Conservation (phyloP, 164 flowering plant species). For the Chimonanthus salicifolius region DNA sequence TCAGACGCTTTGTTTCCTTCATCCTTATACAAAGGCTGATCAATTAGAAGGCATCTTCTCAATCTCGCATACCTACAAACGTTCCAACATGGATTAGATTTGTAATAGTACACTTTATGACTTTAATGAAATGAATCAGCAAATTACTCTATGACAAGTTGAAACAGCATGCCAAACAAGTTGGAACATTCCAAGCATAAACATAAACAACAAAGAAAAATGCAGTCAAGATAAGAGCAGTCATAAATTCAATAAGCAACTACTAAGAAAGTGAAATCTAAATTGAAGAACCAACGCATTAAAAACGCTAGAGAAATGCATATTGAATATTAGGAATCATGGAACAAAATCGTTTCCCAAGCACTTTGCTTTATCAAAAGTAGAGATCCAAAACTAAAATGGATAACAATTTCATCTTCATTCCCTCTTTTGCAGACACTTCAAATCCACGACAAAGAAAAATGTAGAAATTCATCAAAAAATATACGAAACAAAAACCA, state of each 20-base stretch:
- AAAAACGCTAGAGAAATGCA: too few relatives aligned
- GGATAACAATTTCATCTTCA: neutral
- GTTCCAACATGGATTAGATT: constrained; percentile 1
- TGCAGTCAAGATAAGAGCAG: neutral
- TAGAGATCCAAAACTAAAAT: neutral
- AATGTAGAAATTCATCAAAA: neutral
- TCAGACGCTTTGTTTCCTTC: constrained; percentile 56
- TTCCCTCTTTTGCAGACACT: neutral
- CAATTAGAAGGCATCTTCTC: constrained; percentile 73
- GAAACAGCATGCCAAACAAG: neutral
- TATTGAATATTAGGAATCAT: neutral
- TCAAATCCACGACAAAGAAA: neutral
- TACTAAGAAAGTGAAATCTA: neutral
- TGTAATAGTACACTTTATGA: neutral
- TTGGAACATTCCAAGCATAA: neutral
- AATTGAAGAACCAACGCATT: neutral
- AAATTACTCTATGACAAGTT: neutral
- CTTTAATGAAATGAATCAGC: neutral
- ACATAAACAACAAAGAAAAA: neutral
- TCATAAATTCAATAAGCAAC: neutral
- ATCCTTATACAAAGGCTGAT: constrained; percentile 62
- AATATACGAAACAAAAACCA: neutral
- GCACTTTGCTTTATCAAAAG: neutral
- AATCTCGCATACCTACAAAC: constrained; percentile 67
- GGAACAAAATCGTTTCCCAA: neutral